Base-by-base conservation (phyloP, 306 rosid genomes). In the Begonia masoniana region DNA sequence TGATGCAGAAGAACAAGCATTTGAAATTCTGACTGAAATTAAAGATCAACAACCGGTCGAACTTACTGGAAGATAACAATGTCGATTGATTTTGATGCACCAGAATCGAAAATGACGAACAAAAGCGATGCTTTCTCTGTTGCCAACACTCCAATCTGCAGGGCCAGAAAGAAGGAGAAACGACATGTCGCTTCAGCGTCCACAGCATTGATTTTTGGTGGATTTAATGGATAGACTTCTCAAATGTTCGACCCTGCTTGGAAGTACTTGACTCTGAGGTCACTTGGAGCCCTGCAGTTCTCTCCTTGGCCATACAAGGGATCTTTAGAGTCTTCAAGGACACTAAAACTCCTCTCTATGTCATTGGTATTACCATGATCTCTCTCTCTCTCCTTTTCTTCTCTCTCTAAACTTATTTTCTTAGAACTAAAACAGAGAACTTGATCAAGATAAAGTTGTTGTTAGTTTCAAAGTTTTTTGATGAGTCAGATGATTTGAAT, bases 221-320 rank as follows among this genome's bases (percentile, higher is more conserved):
- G 23, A 1, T 17, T 12, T 59, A 55, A 52, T 51, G 26, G 58
- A 41, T 36, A 91, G 99, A 72, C 31, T 39, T 91, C 99, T 54
- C 88, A 86, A 16, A 91, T 91, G 99, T 70, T 83, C 41, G 55
- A n/a, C 11, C 93, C 91, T 9, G 94, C 96, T 36, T 54, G 59
- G 54, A 77, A 79, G 73, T 91, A 91, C 81, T 72, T 91, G 75
- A 80, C 66, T 52, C 61, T 88, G 64, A 79, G 99, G 61, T 52
- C 99, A 19, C 65, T 91, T 9, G 99, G 99, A 64, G 93, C 58
- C 99, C 99, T 39, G 99, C 99, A 10, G 96, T 91, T 74, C 93
- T 91, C 15, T 81, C 94, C 13, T 70, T 91, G 65, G 99, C 99
- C 43, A 91, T 86, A 92, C 99, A 91, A 68, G 99, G 96, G 58